A percentile compares a stretch with the other conserved stretches of the same genome.
Evolutionary conservation across 2,329 filamentous ascomycete species (phyloP).

Genomic region (Fusarium vanettenii): DNA sequence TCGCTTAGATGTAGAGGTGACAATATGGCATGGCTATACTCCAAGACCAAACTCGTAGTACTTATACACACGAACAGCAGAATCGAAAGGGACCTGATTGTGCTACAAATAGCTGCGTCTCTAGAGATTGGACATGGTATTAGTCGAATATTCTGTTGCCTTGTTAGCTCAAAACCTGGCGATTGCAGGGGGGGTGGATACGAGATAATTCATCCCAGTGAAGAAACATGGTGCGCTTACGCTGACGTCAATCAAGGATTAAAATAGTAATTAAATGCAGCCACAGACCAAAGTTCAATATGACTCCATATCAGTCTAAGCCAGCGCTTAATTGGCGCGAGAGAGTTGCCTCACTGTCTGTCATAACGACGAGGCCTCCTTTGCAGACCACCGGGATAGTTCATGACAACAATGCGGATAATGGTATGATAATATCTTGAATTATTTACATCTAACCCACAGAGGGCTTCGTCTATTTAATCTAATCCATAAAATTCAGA

Average conservation of each 20-base stretch:
- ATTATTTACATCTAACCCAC: not conserved
- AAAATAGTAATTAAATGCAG: not conserved
- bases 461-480: not conserved
- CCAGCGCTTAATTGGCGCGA: not conserved
- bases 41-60: not conserved
- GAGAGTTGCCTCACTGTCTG: not conserved
- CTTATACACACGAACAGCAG: not conserved
- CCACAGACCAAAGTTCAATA: not conserved
- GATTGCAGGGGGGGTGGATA: not conserved
- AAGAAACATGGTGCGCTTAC: not conserved
- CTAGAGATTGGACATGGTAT: not conserved
- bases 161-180: not conserved
- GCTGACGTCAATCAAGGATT: not conserved
- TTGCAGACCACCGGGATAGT: not conserved
- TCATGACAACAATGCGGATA: not conserved
- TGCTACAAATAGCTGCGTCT: not conserved
- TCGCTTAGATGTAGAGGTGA: too few species aligned
- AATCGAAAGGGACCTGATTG: not conserved
- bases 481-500: not conserved
- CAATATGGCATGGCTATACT: not conserved
- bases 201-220: not conserved
- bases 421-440: not conserved
- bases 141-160: not conserved
- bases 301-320: not conserved
- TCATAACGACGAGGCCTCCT: not conserved